phyloP scores from a whole-genome alignment of 768 basidiomycete genomes.

The Podaxis sp. region DNA sequence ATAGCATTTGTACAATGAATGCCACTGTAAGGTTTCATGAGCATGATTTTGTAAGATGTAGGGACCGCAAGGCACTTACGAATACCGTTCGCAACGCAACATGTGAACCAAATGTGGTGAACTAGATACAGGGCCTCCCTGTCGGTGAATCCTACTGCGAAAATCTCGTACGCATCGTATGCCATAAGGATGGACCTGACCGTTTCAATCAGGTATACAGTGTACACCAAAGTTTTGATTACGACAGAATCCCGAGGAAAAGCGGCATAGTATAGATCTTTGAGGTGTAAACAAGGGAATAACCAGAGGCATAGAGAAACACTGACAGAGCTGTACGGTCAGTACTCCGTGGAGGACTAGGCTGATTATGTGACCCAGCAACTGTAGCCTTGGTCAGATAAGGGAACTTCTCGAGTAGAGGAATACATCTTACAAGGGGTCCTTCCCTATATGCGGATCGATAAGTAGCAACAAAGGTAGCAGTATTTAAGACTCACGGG shows the following conservation, averaged over 20 bases:
- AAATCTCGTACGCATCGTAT: background rate
- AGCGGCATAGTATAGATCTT: constrained; percentile 9
- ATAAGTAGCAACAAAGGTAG: background rate
- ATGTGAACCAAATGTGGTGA: background rate
- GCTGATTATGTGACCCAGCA: background rate
- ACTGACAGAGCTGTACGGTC: background rate
- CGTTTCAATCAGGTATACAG: constrained; percentile 1
- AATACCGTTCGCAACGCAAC: background rate
- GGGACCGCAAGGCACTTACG: background rate
- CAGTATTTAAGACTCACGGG: background rate
- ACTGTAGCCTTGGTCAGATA: background rate
- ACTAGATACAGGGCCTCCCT: background rate
- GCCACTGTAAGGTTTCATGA: constrained; percentile 15
- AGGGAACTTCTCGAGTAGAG: background rate
- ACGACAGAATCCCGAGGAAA: constrained; percentile 5
- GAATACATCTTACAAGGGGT: background rate
- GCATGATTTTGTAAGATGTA: background rate
- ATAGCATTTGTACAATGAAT: constrained; percentile 23
- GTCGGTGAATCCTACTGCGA: background rate
- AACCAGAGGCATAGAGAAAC: background rate
- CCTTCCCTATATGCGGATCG: background rate
- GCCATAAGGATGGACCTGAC: background rate
- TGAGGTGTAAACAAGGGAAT: background rate
- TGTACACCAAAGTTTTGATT: constrained; percentile 4
- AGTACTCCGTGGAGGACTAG: background rate